Evolutionary conservation across 164 flowering plant species (phyloP), one percentile per base, ranked within the genome.

Genomic region (Stephania yunnanensis): DNA sequence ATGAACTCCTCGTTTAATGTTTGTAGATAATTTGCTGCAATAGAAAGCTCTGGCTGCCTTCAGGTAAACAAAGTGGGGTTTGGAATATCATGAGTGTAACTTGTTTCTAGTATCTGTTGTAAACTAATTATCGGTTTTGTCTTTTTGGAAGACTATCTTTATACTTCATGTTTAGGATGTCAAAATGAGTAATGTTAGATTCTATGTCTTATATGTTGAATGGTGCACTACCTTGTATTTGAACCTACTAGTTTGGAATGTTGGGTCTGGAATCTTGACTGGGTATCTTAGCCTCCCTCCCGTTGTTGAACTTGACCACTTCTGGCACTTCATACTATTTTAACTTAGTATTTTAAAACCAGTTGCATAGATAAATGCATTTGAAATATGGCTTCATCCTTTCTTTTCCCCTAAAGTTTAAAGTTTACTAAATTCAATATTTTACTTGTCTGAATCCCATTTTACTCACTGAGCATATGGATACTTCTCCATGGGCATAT

Each of bases 21-120:
- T 58, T 58, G 64, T 58, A 58, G 64, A 58, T 58, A 58, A 58
- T 58, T 58, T 58, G 64, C 64, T 58, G 64, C 64, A 15, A 15
- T 58, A 58, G 64, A 58, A 58, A 58, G 64, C 64, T 58, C 20
- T 13, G 20, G 64, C n/a, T 15, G 64, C 64, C 64, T 58, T 58
- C 17, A 58, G 64, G 64, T 58, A 58, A 58, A 10, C 15, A 15
- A 6, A 15, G 64, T 58, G 64, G 63, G 64, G 64, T 10, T 2
- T 58, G 64, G 19, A 58, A n/a, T 58, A 6, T 5, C 17, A 15
- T 58, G 6, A 58, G 19, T 58, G 6, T 15, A 15, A 19, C 20
- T 15, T 58, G 64, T 19, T 15, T 58, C 64, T 58, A n/a, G 19
- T 58, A 58, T 58, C 64, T 58, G 6, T 58, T 19, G 5, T n/a